These are phyloP conservation scores for Candida sithepensis DNA, from an alignment of 805 yeast genomes.

Conservation along the genomic window DNA sequence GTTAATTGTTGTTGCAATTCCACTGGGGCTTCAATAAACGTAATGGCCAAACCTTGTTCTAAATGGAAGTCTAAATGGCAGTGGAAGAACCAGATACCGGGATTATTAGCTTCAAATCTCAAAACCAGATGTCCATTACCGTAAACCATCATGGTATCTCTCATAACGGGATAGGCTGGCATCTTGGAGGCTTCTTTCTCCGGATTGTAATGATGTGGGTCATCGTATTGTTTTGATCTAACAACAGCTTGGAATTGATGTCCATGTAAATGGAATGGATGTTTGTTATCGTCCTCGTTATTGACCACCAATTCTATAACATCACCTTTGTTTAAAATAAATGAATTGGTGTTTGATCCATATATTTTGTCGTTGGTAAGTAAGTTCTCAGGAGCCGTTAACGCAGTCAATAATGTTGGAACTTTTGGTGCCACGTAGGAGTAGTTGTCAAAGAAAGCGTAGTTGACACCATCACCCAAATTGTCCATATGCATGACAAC, in stretches of 20 bases:
- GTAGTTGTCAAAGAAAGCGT: slow-evolving; percentile 70
- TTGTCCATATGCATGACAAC: slow-evolving; percentile 63
- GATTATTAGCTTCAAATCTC: slow-evolving; percentile 78
- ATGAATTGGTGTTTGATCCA: slow-evolving; percentile 66
- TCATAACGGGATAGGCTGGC: slow-evolving; percentile 57
- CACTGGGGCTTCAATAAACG: slow-evolving; percentile 67
- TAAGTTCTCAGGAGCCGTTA: slow-evolving; percentile 51
- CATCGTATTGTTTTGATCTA: slow-evolving; percentile 57
- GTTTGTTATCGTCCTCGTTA: slow-evolving; percentile 83
- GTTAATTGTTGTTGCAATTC: slow-evolving; percentile 40
- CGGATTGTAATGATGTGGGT: slow-evolving; percentile 51
- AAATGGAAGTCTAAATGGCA: slow-evolving; percentile 88
- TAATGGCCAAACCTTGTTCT: slow-evolving; percentile 74
- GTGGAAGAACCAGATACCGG: slow-evolving; percentile 94
- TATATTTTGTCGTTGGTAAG: slow-evolving; percentile 61
- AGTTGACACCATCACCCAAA: slow-evolving; percentile 69
- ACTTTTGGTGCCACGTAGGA: slow-evolving; percentile 65
- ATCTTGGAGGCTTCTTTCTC: slow-evolving; percentile 38
- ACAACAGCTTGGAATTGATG: slow-evolving; percentile 78
- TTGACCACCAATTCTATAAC: slow-evolving; percentile 74
- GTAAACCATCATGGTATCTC: slow-evolving; percentile 71
- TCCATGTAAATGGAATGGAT: slow-evolving; percentile 97
- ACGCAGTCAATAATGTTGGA: slow-evolving; percentile 63
- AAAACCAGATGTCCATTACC: slow-evolving; percentile 66
- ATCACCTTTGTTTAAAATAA: slow-evolving; percentile 56